phyloP scores from a whole-genome alignment of 2,329 filamentous ascomycete genomes.

The Fonsecaea multimorphosa region DNA sequence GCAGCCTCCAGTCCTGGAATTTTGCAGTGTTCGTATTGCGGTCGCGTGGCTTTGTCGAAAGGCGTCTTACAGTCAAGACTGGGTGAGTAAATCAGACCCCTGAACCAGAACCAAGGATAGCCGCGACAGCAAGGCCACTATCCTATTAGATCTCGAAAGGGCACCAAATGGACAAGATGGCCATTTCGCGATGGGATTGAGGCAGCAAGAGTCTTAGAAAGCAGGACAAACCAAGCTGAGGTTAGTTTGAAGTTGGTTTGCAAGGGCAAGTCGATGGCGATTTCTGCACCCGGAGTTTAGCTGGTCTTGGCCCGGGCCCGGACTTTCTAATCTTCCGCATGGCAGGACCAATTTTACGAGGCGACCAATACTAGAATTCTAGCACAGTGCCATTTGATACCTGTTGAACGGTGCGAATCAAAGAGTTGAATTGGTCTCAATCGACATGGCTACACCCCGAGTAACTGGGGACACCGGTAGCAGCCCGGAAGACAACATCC shows the following conservation, averaged over 20 bases:
- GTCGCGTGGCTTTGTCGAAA: slow-evolving; percentile 1
- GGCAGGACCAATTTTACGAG: background rate
- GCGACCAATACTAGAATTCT: background rate
- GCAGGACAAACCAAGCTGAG: slow-evolving; percentile 21
- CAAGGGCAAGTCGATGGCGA: slow-evolving; percentile 13
- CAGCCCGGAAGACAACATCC: slow-evolving; percentile 9
- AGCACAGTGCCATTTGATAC: background rate
- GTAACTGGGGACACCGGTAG: background rate
- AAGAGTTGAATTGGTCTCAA: background rate
- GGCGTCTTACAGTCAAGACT: background rate
- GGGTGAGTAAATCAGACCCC: background rate
- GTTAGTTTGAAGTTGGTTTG: slow-evolving; percentile 20
- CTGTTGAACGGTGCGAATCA: background rate
- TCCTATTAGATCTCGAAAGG: background rate
- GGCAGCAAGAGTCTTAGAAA: slow-evolving; percentile 12
- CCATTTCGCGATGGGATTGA: slow-evolving; percentile 13
- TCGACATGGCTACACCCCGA: background rate
- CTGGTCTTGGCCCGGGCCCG: slow-evolving; percentile 12
- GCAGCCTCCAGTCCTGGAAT: slow-evolving; percentile 12
- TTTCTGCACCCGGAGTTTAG: slow-evolving; percentile 18
- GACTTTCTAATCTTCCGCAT: background rate
- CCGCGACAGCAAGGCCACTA: background rate
- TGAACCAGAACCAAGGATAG: background rate
- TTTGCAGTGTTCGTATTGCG: background rate
- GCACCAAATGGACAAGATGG: background rate